Percentiles rank a stretch among this genome's conserved stretches.
Conservation (phyloP, 345 rosid species). For the Arabidopsis suecica region DNA sequence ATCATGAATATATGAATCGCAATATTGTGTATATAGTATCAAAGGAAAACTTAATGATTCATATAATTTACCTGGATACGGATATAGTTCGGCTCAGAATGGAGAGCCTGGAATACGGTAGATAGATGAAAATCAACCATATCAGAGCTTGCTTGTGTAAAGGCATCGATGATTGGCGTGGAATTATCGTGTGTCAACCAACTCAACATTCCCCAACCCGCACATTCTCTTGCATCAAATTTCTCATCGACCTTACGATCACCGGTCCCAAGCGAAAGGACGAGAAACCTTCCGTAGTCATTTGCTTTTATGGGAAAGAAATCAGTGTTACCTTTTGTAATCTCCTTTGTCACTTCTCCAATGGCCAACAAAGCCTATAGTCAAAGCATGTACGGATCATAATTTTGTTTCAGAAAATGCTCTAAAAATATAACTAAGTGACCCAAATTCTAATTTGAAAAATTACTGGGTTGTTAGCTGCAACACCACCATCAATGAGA, state of each 20-base stretch:
- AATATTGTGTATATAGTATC: too few relatives aligned
- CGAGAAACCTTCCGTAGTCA: slow-evolving; percentile 57
- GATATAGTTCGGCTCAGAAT: slow-evolving; percentile 49
- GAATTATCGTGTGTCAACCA: slow-evolving; percentile 61
- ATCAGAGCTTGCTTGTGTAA: slow-evolving; percentile 66
- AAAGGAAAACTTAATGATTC: neutral
- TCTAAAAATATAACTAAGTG: neutral
- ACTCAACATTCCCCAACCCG: slow-evolving; percentile 68
- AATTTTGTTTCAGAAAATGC: neutral
- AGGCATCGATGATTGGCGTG: slow-evolving; percentile 63
- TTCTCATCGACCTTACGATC: slow-evolving; percentile 45
- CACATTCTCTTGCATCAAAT: slow-evolving; percentile 52
- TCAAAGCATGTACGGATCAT: neutral
- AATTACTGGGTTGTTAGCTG: slow-evolving; percentile 66
- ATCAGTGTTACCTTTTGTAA: slow-evolving; percentile 46
- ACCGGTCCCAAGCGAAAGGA: slow-evolving; percentile 74
- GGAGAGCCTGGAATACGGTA: slow-evolving; percentile 56
- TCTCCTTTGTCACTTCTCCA: slow-evolving; percentile 59
- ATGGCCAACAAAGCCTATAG: slow-evolving; percentile 59
- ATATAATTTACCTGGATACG: slow-evolving; percentile 42
- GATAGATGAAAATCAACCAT: slow-evolving; percentile 69
- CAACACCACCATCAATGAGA: slow-evolving; percentile 73
- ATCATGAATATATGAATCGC: too few relatives aligned
- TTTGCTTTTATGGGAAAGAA: slow-evolving; percentile 52
- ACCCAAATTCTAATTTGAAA: too few relatives aligned